A percentile compares a stretch with the other conserved stretches of the same genome.
These are phyloP conservation scores for Thielaviopsis musarum DNA, from an alignment of 2,329 filamentous ascomycete species.

Conservation along the genomic window DNA sequence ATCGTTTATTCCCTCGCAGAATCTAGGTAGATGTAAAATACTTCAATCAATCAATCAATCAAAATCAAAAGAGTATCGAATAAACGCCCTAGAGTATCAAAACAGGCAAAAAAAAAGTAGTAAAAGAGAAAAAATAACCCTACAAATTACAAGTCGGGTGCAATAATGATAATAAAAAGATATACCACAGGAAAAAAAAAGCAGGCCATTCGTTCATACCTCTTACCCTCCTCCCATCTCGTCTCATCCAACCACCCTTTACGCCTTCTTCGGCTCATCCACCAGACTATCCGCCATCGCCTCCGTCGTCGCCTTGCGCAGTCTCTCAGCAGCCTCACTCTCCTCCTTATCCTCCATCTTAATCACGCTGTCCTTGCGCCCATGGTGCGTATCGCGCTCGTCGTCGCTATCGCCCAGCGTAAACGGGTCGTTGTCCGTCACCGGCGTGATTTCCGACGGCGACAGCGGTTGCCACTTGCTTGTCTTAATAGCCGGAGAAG, in stretches of 20 bases:
- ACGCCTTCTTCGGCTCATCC: constrained; percentile 20
- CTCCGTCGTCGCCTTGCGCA: constrained; percentile 49
- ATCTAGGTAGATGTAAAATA: no score
- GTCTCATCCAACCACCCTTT: neutral
- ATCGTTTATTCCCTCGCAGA: no score
- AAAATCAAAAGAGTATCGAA: no score
- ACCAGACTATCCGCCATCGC: constrained; percentile 41
- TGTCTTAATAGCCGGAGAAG: constrained; percentile 39
- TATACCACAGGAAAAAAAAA: neutral
- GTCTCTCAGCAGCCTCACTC: constrained; percentile 40
- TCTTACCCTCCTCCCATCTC: neutral
- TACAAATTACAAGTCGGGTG: no score
- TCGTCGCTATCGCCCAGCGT: constrained; percentile 92
- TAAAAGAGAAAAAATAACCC: no score
- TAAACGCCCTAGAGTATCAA: no score
- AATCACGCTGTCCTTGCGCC: constrained; percentile 18
- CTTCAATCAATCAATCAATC: no score
- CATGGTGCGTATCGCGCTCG: constrained; percentile 45
- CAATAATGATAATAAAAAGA: no score
- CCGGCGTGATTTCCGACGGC: constrained; percentile 39
- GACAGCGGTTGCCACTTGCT: constrained; percentile 98
- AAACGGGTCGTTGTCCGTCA: constrained; percentile 75
- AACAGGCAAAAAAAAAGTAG: no score
- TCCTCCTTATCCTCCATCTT: constrained; percentile 38
- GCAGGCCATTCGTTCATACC: neutral